phyloP scores from a whole-genome alignment of 2,329 filamentous ascomycete species.

The Diaporthe vexans region DNA sequence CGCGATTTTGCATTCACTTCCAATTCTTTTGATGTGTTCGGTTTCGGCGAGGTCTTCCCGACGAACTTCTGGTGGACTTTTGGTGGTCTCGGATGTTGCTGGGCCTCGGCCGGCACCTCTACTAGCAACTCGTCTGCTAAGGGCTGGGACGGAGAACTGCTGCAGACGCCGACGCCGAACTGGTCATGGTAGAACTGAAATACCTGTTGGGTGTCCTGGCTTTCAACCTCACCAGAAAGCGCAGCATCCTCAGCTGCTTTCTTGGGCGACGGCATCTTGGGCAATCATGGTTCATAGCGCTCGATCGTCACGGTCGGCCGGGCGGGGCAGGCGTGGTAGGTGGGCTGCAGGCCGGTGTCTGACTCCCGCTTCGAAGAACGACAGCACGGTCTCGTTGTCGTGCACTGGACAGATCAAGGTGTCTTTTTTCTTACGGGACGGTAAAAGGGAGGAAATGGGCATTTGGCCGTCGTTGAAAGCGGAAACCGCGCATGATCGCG shows the following conservation, averaged over 20 bases:
- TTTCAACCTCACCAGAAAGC: constrained; percentile 52
- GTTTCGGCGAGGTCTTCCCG: constrained; percentile 8
- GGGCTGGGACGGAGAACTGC: constrained; percentile 37
- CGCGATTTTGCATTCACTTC: constrained; percentile 6
- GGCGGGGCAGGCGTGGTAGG: background rate
- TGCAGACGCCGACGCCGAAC: constrained; percentile 52
- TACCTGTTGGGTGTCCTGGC: constrained; percentile 61
- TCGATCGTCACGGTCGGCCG: constrained; percentile 10
- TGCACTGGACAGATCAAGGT: background rate
- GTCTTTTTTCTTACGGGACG: background rate
- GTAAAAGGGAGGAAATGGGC: background rate
- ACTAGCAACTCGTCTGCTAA: constrained; percentile 6
- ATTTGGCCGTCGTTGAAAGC: background rate
- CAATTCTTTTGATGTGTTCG: background rate
- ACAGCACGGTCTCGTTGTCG: background rate
- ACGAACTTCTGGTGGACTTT: constrained; percentile 35
- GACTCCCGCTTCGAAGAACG: background rate
- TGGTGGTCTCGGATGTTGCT: constrained; percentile 25
- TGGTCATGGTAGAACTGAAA: constrained; percentile 54
- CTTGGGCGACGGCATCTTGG: constrained; percentile 45
- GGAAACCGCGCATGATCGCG: constrained; percentile 16
- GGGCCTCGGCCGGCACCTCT: background rate
- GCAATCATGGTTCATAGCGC: constrained; percentile 36
- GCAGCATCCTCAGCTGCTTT: constrained; percentile 47
- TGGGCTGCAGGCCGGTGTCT: constrained; percentile 10